Conservation (phyloP, 179 eudicot genomes). For the Silene noctiflora region DNA sequence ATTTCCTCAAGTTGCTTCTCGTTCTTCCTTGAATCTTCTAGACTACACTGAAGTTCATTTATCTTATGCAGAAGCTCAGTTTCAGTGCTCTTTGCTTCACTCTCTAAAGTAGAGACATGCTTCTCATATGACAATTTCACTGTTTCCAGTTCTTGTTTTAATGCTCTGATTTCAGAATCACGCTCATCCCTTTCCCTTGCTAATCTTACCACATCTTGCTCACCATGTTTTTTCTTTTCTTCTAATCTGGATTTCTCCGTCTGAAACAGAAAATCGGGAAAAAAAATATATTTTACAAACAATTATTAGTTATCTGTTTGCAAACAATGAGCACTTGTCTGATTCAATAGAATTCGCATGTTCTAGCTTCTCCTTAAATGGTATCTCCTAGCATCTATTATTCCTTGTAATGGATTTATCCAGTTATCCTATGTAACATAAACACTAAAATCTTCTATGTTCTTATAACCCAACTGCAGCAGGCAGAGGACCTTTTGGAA, state of each 20-base stretch:
- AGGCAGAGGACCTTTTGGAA: neutral
- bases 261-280: slow-evolving; percentile 37
- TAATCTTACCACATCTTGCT: slow-evolving; percentile 51
- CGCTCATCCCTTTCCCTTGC: slow-evolving; percentile 57
- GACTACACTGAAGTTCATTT: slow-evolving; percentile 53
- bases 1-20: slow-evolving; percentile 67
- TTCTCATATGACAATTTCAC: slow-evolving; percentile 50
- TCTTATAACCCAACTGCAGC: neutral
- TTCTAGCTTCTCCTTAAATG: neutral
- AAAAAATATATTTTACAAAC: neutral
- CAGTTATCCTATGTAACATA: neutral
- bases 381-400: neutral
- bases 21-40: slow-evolving; percentile 59
- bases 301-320: neutral
- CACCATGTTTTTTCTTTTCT: slow-evolving; percentile 60
- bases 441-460: neutral
- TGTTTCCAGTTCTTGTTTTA: slow-evolving; percentile 58
- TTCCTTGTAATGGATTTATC: neutral
- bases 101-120: slow-evolving; percentile 46
- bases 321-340: neutral
- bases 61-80: slow-evolving; percentile 58
- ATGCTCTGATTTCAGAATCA: slow-evolving; percentile 47
- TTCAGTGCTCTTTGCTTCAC: slow-evolving; percentile 50
- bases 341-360: neutral
- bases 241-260: slow-evolving; percentile 63